Conservation (phyloP, 495 filamentous ascomycete species). For the Annulohypoxylon bovei region DNA sequence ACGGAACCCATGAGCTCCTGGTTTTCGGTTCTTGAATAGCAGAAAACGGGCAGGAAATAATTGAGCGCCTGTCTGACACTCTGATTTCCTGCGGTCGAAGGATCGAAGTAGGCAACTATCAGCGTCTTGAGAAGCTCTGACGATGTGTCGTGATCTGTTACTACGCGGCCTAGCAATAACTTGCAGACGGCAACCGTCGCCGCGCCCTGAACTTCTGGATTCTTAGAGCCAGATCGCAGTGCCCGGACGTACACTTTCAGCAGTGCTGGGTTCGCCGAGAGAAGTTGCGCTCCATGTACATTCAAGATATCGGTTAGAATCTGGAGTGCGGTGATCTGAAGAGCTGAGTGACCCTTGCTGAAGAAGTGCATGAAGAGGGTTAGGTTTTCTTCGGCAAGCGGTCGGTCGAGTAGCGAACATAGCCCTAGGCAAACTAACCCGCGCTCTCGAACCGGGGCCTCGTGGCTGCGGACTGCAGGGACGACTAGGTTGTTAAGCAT, state of each 20-base stretch:
- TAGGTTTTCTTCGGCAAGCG: constrained; percentile 91
- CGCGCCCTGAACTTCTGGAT: constrained; percentile 80
- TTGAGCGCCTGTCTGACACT: constrained; percentile 88
- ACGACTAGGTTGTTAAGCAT: constrained; percentile 98
- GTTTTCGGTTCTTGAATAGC: constrained; percentile 81
- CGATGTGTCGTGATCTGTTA: constrained; percentile 63
- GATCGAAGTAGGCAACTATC: constrained; percentile 89
- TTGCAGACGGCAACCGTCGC: constrained; percentile 86
- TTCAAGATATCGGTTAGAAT: constrained; percentile 95
- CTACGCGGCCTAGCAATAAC: constrained; percentile 78
- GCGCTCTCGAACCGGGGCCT: constrained; percentile 89
- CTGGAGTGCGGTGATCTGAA: constrained; percentile 89
- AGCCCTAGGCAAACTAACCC: constrained; percentile 90
- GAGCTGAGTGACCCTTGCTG: constrained; percentile 85
- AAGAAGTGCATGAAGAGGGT: constrained; percentile 96
- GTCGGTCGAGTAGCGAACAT: constrained; percentile 89
- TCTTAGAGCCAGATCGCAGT: constrained; percentile 72
- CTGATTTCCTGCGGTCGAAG: constrained; percentile 82
- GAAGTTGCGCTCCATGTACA: constrained; percentile 81
- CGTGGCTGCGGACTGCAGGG: constrained; percentile 90
- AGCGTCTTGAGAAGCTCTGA: constrained; percentile 82
- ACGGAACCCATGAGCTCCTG: constrained; percentile 79
- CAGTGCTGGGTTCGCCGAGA: constrained; percentile 66
- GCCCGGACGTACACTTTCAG: constrained; percentile 82
- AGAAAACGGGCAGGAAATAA: constrained; percentile 97